phyloP scores from a whole-genome alignment of 331 rosid species.

The Pyrus hybrid region DNA sequence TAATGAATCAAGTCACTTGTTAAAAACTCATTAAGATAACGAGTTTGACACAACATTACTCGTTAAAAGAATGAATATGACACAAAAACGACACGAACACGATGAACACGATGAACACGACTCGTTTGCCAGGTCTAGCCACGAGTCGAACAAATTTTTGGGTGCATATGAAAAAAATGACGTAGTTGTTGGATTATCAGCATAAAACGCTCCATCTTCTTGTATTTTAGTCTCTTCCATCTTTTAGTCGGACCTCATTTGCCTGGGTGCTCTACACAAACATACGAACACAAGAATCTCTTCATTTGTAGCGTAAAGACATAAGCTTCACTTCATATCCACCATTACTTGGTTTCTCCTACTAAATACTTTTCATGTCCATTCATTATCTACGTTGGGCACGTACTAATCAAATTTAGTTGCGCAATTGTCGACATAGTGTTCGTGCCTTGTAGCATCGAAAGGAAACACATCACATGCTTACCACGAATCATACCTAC shows the following conservation, averaged over 20 bases:
- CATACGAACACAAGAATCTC: background rate
- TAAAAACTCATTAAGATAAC: too few species aligned
- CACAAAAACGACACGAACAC: too few species aligned
- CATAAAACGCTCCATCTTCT: background rate
- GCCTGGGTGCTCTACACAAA: background rate
- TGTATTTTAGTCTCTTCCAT: background rate
- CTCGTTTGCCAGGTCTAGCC: too few species aligned
- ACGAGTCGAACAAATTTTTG: too few species aligned
- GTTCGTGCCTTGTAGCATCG: background rate
- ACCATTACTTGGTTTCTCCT: background rate
- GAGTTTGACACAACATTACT: too few species aligned
- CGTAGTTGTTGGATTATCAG: rapidly evolving
- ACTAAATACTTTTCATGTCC: too few species aligned
- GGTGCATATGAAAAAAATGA: too few species aligned
- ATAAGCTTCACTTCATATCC: background rate
- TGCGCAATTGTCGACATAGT: background rate
- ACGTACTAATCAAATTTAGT: background rate
- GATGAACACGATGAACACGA: too few species aligned
- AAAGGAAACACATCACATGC: background rate
- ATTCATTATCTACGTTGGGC: background rate
- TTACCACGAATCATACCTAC: too few species aligned
- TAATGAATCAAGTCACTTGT: too few species aligned
- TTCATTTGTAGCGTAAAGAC: background rate
- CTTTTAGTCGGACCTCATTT: background rate
- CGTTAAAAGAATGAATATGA: too few species aligned